Evolutionary conservation across 768 basidiomycete genomes (phyloP).

Genomic region (Tricholoma sp.): DNA sequence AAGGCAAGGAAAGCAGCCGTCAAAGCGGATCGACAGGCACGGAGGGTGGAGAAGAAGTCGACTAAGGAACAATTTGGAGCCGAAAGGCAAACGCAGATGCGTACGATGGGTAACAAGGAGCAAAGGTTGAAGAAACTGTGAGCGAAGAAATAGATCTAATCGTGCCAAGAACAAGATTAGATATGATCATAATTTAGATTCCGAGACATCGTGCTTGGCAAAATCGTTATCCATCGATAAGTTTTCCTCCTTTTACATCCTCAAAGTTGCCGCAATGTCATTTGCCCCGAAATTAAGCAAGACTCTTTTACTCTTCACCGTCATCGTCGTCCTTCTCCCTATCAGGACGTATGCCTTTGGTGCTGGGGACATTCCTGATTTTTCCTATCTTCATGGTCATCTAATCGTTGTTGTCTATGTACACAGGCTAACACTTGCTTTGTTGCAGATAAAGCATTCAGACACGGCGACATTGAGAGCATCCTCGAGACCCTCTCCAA

Average conservation of each 20-base stretch:
- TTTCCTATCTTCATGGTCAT: constrained; percentile 57
- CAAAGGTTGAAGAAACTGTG: constrained; percentile 42
- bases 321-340: constrained; percentile 39
- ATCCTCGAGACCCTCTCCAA: constrained; percentile 58
- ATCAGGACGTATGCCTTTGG: constrained; percentile 47
- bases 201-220: not conserved
- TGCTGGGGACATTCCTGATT: constrained; percentile 69
- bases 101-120: constrained; percentile 42
- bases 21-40: constrained; percentile 58
- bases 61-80: constrained; percentile 57
- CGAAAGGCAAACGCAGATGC: constrained; percentile 59
- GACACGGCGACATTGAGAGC: constrained; percentile 75
- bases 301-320: constrained; percentile 30
- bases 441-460: constrained; percentile 57
- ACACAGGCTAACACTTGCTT: not conserved
- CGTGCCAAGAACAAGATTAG: constrained; percentile 12
- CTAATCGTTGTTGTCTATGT: not conserved
- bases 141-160: constrained; percentile 7
- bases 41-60: constrained; percentile 63
- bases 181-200: constrained; percentile 11
- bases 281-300: constrained; percentile 23
- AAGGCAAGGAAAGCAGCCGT: constrained; percentile 65
- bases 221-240: not conserved
- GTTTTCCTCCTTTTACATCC: constrained; percentile 3
- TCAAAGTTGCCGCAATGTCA: constrained; percentile 17